phyloP scores from a whole-genome alignment of 495 filamentous ascomycete species.

The Xylaria flabelliformis region DNA sequence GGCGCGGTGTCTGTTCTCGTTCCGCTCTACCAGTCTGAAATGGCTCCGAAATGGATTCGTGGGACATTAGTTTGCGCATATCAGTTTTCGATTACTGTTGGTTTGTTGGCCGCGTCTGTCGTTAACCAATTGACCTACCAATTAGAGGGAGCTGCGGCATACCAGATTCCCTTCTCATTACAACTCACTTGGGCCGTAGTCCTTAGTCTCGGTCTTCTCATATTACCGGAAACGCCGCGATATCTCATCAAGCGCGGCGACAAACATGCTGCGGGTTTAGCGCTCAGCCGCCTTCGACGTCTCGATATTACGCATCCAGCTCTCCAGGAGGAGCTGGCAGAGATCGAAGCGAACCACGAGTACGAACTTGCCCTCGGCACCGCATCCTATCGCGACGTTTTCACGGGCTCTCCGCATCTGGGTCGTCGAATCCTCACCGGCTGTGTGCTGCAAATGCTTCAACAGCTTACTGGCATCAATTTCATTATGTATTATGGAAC shows the following conservation, averaged over 20 bases:
- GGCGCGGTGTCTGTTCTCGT: conserved; percentile 83
- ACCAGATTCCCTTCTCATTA: conserved; percentile 84
- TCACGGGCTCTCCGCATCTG: conserved; percentile 64
- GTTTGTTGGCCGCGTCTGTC: conserved; percentile 80
- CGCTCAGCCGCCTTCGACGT: conserved; percentile 77
- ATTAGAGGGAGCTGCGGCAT: conserved; percentile 67
- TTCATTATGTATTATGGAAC: conserved; percentile 80
- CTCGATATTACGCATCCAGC: conserved; percentile 77
- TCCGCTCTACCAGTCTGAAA: conserved; percentile 89
- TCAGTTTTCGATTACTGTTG: conserved; percentile 87
- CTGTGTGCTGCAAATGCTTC: conserved; percentile 64
- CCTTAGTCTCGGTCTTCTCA: conserved; percentile 71
- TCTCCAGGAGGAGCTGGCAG: conserved; percentile 78
- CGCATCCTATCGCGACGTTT: conserved; percentile 74
- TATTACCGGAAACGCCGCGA: conserved; percentile 88
- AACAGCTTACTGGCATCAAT: conserved; percentile 65
- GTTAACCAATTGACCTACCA: conserved; percentile 79
- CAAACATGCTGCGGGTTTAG: conserved; percentile 70
- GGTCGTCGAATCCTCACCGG: conserved; percentile 63
- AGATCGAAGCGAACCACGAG: conserved; percentile 90
- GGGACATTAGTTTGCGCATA: conserved; percentile 90
- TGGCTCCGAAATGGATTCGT: conserved; percentile 89
- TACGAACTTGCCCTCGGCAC: conserved; percentile 80
- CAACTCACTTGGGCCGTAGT: conserved; percentile 87
- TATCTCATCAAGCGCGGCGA: conserved; percentile 81